Conservation (phyloP, 2,329 filamentous ascomycete genomes). For the Sporothrix euskadiensis region DNA sequence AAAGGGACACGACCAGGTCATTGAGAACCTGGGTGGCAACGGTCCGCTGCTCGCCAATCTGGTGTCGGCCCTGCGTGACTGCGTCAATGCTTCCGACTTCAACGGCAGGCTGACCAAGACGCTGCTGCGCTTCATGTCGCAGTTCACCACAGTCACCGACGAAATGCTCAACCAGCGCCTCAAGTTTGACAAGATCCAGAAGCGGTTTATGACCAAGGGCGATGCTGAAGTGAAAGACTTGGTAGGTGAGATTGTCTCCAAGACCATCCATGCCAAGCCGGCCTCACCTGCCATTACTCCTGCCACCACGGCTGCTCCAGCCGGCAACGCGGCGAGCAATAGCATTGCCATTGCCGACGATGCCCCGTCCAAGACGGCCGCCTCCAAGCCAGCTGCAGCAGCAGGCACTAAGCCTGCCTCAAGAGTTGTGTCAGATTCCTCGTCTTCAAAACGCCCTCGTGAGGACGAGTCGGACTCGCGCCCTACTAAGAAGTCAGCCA, state of each 20-base stretch:
- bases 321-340: constrained; percentile 21
- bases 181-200: constrained; percentile 65
- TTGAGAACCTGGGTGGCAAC: constrained; percentile 60
- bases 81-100: constrained; percentile 55
- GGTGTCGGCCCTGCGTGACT: constrained; percentile 56
- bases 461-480: constrained; percentile 45
- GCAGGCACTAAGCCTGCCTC: constrained; percentile 27
- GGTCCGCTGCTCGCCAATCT: constrained; percentile 58
- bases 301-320: background rate
- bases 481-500: constrained; percentile 44
- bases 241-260: constrained; percentile 50
- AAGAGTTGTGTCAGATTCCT: constrained; percentile 33
- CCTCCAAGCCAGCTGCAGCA: constrained; percentile 27
- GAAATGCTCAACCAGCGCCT: constrained; percentile 61
- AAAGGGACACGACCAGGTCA: constrained; percentile 56
- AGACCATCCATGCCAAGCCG: constrained; percentile 47
- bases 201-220: constrained; percentile 63
- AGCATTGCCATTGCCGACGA: background rate
- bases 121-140: constrained; percentile 60
- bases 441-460: constrained; percentile 41
- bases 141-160: constrained; percentile 62
- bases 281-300: background rate
- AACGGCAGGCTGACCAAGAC: constrained; percentile 56
- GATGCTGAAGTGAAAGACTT: constrained; percentile 64
- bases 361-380: constrained; percentile 26